Conservation (phyloP, 805 yeast species). For the Clavispora asparagi region DNA sequence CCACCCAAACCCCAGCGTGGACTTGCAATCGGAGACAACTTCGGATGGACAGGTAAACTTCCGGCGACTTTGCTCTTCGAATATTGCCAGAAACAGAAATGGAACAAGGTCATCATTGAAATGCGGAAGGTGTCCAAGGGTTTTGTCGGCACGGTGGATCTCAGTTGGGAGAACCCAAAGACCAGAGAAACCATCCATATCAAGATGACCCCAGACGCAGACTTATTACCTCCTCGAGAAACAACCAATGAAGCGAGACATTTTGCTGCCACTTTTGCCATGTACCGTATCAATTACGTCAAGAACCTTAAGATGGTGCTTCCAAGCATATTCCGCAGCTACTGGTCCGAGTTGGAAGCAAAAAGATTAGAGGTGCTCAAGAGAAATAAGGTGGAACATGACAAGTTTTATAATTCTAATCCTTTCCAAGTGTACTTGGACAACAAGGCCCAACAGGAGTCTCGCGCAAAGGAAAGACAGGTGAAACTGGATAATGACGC, state of each 20-base stretch:
- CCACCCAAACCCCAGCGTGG: slow-evolving; percentile 35
- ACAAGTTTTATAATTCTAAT: slow-evolving; percentile 54
- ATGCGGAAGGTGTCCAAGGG: slow-evolving; percentile 50
- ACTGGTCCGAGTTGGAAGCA: slow-evolving; percentile 72
- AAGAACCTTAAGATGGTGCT: slow-evolving; percentile 84
- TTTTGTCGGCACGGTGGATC: slow-evolving; percentile 55
- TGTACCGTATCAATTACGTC: slow-evolving; percentile 72
- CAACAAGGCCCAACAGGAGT: slow-evolving; percentile 40
- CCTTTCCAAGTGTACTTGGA: slow-evolving; percentile 74
- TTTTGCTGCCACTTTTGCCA: slow-evolving; percentile 81
- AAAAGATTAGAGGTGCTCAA: slow-evolving; percentile 48
- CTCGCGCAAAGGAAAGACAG: slow-evolving; percentile 42
- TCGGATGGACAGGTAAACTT: slow-evolving; percentile 92
- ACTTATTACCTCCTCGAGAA: slow-evolving; percentile 57
- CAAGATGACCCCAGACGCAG: slow-evolving; percentile 47
- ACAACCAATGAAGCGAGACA: slow-evolving; percentile 89
- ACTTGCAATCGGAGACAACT: slow-evolving; percentile 45
- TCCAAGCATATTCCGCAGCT: slow-evolving; percentile 72
- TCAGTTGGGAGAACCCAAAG: slow-evolving; percentile 77
- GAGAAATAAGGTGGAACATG: slow-evolving; percentile 44
- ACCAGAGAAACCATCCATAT: slow-evolving; percentile 62
- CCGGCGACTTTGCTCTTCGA: slow-evolving; percentile 86
- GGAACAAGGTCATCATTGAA: slow-evolving; percentile 83
- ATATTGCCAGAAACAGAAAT: slow-evolving; percentile 78
- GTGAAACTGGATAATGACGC: slow-evolving; percentile 44